Evolutionary conservation across 1,139 yeast genomes (phyloP).

Genomic region (Kluyveromyces sp.): DNA sequence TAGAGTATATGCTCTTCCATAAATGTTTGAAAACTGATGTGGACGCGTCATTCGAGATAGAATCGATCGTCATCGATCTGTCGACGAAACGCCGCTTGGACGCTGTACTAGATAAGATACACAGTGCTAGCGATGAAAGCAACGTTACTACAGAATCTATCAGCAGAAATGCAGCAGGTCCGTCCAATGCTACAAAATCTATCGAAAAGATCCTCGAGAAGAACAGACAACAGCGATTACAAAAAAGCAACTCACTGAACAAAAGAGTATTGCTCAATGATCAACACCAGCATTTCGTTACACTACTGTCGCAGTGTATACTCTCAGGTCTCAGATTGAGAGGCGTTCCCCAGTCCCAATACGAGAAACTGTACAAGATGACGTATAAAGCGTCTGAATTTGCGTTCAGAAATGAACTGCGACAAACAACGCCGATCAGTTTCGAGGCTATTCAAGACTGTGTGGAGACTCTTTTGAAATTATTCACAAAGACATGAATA

Average conservation of each 20-base stretch:
- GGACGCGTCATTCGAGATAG: constrained; percentile 2
- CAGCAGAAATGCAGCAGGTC: not conserved
- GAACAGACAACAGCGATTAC: constrained; percentile 12
- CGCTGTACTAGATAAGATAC: not conserved
- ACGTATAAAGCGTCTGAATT: constrained; percentile 28
- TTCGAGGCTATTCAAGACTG: constrained; percentile 24
- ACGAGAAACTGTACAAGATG: constrained; percentile 25
- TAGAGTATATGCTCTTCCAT: constrained; percentile 6
- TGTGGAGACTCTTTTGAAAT: constrained; percentile 20
- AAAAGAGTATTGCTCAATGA: constrained; percentile 16
- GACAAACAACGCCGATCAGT: constrained; percentile 11
- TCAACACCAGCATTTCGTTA: constrained; percentile 19
- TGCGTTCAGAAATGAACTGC: constrained; percentile 22
- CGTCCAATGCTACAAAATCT: constrained; percentile 1
- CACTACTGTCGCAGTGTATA: constrained; percentile 25
- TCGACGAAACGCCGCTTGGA: constrained; percentile 8
- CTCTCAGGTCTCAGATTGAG: constrained; percentile 27
- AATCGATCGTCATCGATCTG: constrained; percentile 4
- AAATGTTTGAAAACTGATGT: not conserved
- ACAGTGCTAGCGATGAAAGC: not conserved
- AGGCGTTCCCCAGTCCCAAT: constrained; percentile 24
- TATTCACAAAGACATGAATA: constrained; percentile 13
- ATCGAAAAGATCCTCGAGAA: constrained; percentile 18
- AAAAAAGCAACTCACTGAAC: constrained; percentile 11
- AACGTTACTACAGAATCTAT: not conserved